phyloP scores from a whole-genome alignment of 139 green algal species.

The Chlamydomonas asymmetrica region DNA sequence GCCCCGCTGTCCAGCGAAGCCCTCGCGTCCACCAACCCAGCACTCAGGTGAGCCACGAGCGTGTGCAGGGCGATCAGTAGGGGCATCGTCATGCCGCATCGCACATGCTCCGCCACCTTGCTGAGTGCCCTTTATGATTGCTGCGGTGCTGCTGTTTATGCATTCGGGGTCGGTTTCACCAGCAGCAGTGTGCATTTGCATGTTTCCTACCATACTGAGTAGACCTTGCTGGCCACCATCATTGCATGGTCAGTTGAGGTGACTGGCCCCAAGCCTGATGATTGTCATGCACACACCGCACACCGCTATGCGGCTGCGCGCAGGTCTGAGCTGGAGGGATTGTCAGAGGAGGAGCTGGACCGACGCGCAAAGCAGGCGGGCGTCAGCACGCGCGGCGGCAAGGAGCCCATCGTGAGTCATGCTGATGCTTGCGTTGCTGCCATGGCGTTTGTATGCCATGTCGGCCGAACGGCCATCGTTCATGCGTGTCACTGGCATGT shows the following conservation, averaged over 20 bases:
- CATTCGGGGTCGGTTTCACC: background rate
- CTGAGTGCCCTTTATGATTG: background rate
- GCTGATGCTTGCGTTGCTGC: background rate
- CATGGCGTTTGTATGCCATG: background rate
- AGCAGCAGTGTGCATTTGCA: background rate
- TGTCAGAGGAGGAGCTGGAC: slow-evolving; percentile 69
- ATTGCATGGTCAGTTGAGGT: background rate
- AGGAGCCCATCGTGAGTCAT: slow-evolving; percentile 31
- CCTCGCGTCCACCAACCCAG: background rate
- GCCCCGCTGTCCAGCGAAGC: background rate
- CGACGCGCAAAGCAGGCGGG: slow-evolving; percentile 59
- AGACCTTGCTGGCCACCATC: background rate
- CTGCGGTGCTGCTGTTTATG: background rate
- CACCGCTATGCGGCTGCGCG: slow-evolving; percentile 26
- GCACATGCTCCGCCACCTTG: background rate
- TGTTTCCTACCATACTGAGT: background rate
- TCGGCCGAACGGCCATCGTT: no score
- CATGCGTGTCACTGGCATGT: no score
- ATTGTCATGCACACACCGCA: background rate
- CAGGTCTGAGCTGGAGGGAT: slow-evolving; percentile 53
- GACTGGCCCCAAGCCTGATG: background rate
- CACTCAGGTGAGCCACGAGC: no score
- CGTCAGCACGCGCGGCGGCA: slow-evolving; percentile 57
- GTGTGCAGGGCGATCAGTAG: background rate
- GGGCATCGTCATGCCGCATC: background rate